Base-by-base conservation (phyloP, 257 asterid genomes). In the Solanum appendiculatum region DNA sequence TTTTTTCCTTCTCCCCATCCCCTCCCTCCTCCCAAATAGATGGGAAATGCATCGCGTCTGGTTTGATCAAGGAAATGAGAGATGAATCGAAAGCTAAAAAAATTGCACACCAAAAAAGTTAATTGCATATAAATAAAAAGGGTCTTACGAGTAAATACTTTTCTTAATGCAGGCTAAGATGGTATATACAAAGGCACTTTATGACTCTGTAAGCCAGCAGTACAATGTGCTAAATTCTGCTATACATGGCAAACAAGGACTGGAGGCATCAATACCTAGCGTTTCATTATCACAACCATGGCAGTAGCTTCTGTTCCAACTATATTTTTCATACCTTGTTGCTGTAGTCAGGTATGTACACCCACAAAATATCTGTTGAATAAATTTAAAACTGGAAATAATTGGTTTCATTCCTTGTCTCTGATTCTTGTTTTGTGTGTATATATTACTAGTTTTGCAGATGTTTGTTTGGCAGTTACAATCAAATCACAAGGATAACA, bases 281-380 rank as follows among this genome's bases (percentile, higher is more conserved):
- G 90, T 94, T 84, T 87, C 91, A 9, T 92, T 97, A 39, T 92
- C 99, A 34, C 98, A 97, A 87, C 98, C 98, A 72, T 94, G 98
- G 98, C 93, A 27, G 66, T 92, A 93, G 94, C 89, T 87, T 80
- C 86, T 60, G 31, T 25, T 77, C 69, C 64, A 48, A 44, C 40
- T 14, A 83, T 39, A 39, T 80, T 82, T 54, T 80, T 60, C 82
- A 44, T 31, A 48, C 39, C 70, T 70, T 69, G 87, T 40, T 39
- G 81, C 87, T 68, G 36, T 37, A 29, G 84, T 46, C 85, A 46
- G 85, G 85, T 80, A 46, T 80, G 42, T 80, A 16, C 29, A 46
- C 66, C 66, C 42, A 29, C 25, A 7, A 80, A 46, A 29, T 36
- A 48, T 48, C 12, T 29, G 85, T 80, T 5, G 85, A 5, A 3